These are phyloP conservation scores for Trichosanthes cucumerina DNA, from an alignment of 306 rosid genomes.

Conservation along the genomic window DNA sequence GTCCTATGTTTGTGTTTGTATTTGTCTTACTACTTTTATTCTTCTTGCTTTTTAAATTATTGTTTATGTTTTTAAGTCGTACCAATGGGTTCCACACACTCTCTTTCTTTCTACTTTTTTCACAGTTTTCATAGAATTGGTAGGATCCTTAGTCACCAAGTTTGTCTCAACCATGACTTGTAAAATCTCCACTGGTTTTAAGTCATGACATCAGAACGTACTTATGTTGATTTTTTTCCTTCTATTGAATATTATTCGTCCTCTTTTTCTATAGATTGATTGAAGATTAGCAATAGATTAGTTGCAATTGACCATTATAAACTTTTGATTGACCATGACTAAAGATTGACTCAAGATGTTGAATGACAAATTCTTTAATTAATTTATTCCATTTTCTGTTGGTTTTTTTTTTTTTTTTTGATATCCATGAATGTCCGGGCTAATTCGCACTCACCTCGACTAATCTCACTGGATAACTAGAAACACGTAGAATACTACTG, in stretches of 20 bases:
- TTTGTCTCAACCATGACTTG: not conserved
- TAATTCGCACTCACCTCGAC: too few relatives aligned
- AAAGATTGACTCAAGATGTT: not conserved
- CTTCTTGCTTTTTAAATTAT: not conserved
- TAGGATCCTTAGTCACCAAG: not conserved
- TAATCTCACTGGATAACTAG: too few relatives aligned
- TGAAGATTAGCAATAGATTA: not conserved
- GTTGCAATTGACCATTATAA: not conserved
- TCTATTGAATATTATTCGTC: not conserved
- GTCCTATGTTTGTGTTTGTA: not conserved
- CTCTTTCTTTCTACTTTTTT: not conserved
- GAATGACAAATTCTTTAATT: not conserved
- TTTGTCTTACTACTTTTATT: constrained; percentile 6
- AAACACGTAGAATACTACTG: too few relatives aligned
- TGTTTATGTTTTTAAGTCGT: not conserved
- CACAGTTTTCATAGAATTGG: not conserved
- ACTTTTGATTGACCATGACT: not conserved
- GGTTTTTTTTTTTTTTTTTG: too few relatives aligned
- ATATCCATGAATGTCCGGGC: too few relatives aligned
- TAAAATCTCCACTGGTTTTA: not conserved
- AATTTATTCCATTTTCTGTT: not conserved
- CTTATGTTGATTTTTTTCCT: not conserved
- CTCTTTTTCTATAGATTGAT: not conserved
- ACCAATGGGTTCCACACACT: not conserved
- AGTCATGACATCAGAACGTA: not conserved